phyloP scores from a whole-genome alignment of 2,329 filamentous ascomycete species.

The Colletotrichum sublineola region DNA sequence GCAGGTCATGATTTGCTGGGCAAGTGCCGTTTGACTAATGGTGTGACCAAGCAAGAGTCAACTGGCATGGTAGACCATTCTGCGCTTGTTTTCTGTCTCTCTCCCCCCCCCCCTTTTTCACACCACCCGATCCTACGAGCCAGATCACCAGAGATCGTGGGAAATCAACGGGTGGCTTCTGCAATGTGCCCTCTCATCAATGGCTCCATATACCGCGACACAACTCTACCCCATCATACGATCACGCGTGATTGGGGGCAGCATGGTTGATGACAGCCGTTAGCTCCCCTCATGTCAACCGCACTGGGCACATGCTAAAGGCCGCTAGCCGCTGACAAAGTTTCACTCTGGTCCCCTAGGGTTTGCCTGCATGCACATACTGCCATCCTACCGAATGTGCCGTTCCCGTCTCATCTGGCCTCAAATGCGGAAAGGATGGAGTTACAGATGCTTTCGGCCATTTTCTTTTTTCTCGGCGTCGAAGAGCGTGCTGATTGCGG shows the following conservation, averaged over 20 bases:
- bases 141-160: background rate
- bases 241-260: constrained; percentile 27
- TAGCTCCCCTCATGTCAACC: background rate
- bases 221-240: constrained; percentile 23
- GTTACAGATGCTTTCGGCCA: constrained; percentile 30
- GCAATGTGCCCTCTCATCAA: constrained; percentile 20
- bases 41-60: constrained; percentile 14
- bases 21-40: constrained; percentile 21
- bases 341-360: constrained; percentile 33
- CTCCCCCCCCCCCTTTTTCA: background rate
- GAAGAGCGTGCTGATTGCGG: background rate
- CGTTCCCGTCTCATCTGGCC: constrained; percentile 37
- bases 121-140: background rate
- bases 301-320: constrained; percentile 20
- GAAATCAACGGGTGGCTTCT: constrained; percentile 25
- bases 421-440: constrained; percentile 18
- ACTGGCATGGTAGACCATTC: constrained; percentile 11
- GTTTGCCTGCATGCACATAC: constrained; percentile 32
- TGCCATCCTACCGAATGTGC: constrained; percentile 32
- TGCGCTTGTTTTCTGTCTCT: constrained; percentile 2
- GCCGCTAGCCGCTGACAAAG: constrained; percentile 33
- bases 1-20: constrained; percentile 15
- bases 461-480: constrained; percentile 2
- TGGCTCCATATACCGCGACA: constrained; percentile 18
- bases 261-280: constrained; percentile 31